Base-by-base conservation (phyloP, 192 early-diverging fungal species). In the Blastocladiella britannica region DNA sequence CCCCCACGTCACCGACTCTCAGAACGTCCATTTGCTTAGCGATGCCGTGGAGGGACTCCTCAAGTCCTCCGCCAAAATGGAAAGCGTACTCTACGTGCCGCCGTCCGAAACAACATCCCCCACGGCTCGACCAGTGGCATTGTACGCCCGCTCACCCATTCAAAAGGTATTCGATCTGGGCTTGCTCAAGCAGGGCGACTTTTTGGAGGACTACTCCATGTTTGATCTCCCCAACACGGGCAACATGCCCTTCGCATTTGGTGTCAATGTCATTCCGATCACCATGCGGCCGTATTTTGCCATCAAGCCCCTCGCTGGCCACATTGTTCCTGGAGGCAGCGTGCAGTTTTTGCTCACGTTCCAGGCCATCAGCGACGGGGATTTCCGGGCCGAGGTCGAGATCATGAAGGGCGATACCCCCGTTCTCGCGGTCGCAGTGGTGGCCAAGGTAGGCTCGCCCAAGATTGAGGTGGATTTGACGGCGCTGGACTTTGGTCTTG, bases 401-500 rank as follows among this genome's bases (percentile, higher is more conserved):
- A 31, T 61, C 23, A 22, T 27, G 31, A 31, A 37, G 5, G 55
- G 59, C 20, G 57, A 37, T 18, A 26, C 60, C 25, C 9, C 29
- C 0, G 20, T 59, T 22, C 28, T 51, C 15, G 24, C 28, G 26
- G 80, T 81, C 53, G 63, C 64, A 9, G 59, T 79, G 8, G 68
- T 63, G 6, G 71, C 72, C 1, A 61, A 58, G 28, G 66, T 80
- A 18, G 79, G 79, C n/a, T 66, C 65, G 51, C 77, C 79, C 1
- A 59, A 62, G 23, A 61, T 81, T 31, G 53, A 29, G 22, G 53
- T 75, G 23, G 62, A 60, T 28, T 65, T 69, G 4, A 25, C 25
- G 6, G 25, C 56, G 0, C 25, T 81, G 3, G 77, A 81, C 28
- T 81, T 78, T 68, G 79, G 79, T 5, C 65, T 79, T 6, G 64